Percentiles rank a stretch among this genome's conserved stretches.
These are phyloP conservation scores for Blastosporella zonata DNA, from an alignment of 1,284 basidiomycete species.

Conservation along the genomic window DNA sequence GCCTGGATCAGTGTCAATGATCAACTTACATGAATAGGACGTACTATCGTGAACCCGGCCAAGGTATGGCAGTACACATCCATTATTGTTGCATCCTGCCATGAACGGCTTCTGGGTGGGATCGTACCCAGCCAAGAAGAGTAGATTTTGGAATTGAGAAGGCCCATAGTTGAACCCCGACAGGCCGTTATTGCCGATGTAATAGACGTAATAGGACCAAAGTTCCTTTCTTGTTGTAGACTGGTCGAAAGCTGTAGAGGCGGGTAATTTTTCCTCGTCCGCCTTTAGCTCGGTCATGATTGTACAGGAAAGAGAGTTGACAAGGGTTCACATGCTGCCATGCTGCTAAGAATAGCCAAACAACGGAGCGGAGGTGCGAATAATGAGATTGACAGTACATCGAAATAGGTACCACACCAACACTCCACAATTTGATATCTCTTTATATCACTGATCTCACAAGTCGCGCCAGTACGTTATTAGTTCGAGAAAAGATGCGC, in stretches of 20 bases:
- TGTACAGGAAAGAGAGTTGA: not conserved
- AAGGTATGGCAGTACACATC: conserved; percentile 65
- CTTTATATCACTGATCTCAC: no score
- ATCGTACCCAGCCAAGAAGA: conserved; percentile 70
- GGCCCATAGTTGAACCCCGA: conserved; percentile 76
- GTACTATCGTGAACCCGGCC: conserved; percentile 60
- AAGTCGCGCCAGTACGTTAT: no score
- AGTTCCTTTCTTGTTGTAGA: conserved; percentile 55
- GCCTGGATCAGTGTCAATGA: not conserved
- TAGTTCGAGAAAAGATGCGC: no score
- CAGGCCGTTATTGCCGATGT: conserved; percentile 70
- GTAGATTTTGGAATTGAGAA: conserved; percentile 73
- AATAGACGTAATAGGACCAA: conserved; percentile 73
- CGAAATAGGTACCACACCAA: no score
- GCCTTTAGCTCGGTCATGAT: not conserved
- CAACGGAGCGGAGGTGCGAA: not conserved
- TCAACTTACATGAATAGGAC: conserved; percentile 22
- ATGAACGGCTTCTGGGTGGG: conserved; percentile 54
- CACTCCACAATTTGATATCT: no score
- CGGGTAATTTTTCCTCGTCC: not conserved
- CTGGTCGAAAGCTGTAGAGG: not conserved
- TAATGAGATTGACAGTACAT: no score
- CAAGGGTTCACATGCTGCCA: no score
- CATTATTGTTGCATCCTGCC: conserved; percentile 47
- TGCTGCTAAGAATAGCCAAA: not conserved